phyloP scores from a whole-genome alignment of 2,329 filamentous ascomycete genomes.

The Diplodia mutila region DNA sequence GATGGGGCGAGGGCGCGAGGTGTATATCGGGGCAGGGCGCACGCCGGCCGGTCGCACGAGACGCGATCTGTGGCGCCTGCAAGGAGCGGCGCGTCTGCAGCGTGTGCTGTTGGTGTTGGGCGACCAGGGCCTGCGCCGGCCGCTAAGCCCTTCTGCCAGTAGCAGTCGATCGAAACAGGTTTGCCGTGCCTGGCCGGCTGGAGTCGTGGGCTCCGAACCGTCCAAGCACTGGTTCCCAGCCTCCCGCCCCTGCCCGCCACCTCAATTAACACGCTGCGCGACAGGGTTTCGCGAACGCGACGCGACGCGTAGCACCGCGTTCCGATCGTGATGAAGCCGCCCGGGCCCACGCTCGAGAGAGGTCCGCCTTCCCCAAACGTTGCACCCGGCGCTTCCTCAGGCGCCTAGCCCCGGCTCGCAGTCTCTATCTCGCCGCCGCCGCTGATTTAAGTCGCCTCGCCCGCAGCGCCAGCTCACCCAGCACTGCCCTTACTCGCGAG shows the following conservation, averaged over 20 bases:
- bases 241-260: conserved; percentile 7
- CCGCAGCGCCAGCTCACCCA: not conserved
- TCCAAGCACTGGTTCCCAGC: conserved; percentile 2
- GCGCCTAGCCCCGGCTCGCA: not conserved
- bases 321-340: conserved; percentile 5
- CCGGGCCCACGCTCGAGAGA: not conserved
- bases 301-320: conserved; percentile 14
- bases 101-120: conserved; percentile 23
- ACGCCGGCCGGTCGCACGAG: conserved; percentile 4
- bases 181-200: not conserved
- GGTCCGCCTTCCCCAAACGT: not conserved
- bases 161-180: not conserved
- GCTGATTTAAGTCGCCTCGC: not conserved
- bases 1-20: conserved; percentile 10
- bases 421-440: not conserved
- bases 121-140: conserved; percentile 5
- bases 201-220: not conserved
- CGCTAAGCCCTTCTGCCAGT: not conserved
- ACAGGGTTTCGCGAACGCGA: conserved; percentile 14
- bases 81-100: conserved; percentile 18
- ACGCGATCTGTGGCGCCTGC: conserved; percentile 18
- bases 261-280: not conserved
- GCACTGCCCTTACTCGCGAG: conserved; percentile 11
- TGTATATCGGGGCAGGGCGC: conserved; percentile 22
- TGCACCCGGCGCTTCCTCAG: conserved; percentile 3